phyloP scores from a whole-genome alignment of 2,329 filamentous ascomycete genomes.

The Aspergillus ochraceus region DNA sequence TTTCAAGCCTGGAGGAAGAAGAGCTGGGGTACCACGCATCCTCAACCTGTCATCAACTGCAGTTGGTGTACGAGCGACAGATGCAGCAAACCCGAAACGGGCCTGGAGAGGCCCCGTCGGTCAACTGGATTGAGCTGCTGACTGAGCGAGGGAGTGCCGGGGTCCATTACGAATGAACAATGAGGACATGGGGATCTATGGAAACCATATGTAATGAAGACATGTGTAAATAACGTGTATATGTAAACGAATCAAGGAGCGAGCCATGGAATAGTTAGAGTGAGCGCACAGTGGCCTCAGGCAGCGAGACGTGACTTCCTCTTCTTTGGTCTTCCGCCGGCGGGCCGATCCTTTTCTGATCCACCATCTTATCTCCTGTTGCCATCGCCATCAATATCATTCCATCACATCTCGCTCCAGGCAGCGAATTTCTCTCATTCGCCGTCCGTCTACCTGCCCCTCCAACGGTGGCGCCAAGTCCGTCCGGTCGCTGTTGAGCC shows the following conservation, averaged over 20 bases:
- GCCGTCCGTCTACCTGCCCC: slow-evolving; percentile 7
- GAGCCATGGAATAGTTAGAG: too few species aligned
- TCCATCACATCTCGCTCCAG: not conserved
- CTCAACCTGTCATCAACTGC: slow-evolving; percentile 47
- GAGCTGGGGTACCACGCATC: slow-evolving; percentile 51
- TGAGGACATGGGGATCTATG: too few species aligned
- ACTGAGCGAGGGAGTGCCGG: slow-evolving; percentile 47
- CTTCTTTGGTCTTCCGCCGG: slow-evolving; percentile 7
- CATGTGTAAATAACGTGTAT: not conserved
- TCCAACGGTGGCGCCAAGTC: slow-evolving; percentile 5
- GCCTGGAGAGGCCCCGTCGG: slow-evolving; percentile 41
- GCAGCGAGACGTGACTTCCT: not conserved
- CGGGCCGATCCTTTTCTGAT: slow-evolving; percentile 3
- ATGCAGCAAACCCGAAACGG: slow-evolving; percentile 40
- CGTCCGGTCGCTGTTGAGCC: slow-evolving; percentile 5
- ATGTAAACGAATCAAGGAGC: not conserved
- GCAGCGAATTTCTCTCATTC: slow-evolving; percentile 1
- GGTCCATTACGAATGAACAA: slow-evolving; percentile 48
- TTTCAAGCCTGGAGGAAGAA: slow-evolving; percentile 49
- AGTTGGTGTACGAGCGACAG: slow-evolving; percentile 52
- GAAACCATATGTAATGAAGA: not conserved
- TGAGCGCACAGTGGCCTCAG: not conserved
- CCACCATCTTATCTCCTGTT: not conserved
- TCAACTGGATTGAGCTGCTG: slow-evolving; percentile 54
- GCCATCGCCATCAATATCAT: not conserved